Evolutionary conservation across 1,284 basidiomycete species (phyloP), one percentile per base, ranked within the genome.

Genomic region (Puccinia novopanici): DNA sequence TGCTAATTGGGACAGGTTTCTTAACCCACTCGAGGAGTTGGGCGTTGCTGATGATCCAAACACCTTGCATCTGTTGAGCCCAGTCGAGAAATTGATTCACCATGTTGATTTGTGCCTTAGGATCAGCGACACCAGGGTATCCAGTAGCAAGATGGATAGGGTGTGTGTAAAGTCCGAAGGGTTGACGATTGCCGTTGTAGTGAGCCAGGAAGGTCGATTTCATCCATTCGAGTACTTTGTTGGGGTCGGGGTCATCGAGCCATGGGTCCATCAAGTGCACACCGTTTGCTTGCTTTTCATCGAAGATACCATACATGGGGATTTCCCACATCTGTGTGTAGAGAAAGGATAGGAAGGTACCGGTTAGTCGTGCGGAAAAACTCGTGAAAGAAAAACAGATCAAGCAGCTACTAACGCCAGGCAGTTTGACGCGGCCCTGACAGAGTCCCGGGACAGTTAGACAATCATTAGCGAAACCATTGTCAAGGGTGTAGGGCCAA

Each of bases 181-280:
- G 92, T 85, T 92, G 91, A 10, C 91, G 89, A 83, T 92, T 92
- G 63, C 88, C 88, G 81, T 89, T 90, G 86, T 88, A 85, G 81
- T 92, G 91, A 81, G 87, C 90, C 2, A 88, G 90, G 86, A 93
- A 93, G 0, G 92, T 92, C 81, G 86, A 88, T 86, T 92, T 88
- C 90, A 93, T 90, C 87, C 92, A 93, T 67, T 87, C 87, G 9
- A 92, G 86, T 2, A 92, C 92, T 3, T 81, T 82, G 65, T 75
- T 90, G 8, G 86, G 85, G 84, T 91, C 89, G 83, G 90, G 65
- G 70, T 83, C 78, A 80, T 87, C 91, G 52, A 93, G 87, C 91
- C 91, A 93, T 76, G 92, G 92, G 85, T 93, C 92, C 92, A 93
- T 93, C 82, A 92, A 87, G 86, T 92, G 91, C 15, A 88, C 86